Evolutionary conservation across 331 rosid species (phyloP), one percentile per base, ranked within the genome.

Genomic region (Quercus lobata): DNA sequence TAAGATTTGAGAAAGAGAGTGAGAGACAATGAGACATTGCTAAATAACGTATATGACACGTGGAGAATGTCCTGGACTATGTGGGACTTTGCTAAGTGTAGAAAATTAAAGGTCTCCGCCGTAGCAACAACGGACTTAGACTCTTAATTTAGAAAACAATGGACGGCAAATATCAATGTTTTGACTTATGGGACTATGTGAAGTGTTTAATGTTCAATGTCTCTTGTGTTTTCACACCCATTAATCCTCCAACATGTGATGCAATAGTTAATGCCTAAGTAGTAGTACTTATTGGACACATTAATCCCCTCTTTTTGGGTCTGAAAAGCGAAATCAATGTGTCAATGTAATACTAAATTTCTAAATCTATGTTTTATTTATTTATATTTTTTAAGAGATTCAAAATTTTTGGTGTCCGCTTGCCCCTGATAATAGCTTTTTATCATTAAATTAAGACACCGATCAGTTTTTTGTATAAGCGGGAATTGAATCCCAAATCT

Each of bases 101-200:
- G n/a, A 1, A 73, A 41, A 41, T 41, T 41, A 41, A 71, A 71
- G 82, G 83, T 78, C 84, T 76, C 61, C 84, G 93, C 92, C 98
- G 98, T 94, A 79, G 80, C 88, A 78, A 87, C 88, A 79, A 92
- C 96, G 97, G 90, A 91, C 76, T 78, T 87, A 75, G 88, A 88
- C 69, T 81, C 17, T 49, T 82, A 75, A 84, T 83, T 41, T 18
- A 57, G 58, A 15, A 8, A 24, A 30, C 35, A 73, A 27, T 57
- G 73, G 78, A 57, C 70, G 85, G 22, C 87, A 75, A 80, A 71
- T 71, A 83, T 83, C 83, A 82, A 82, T 81, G 84, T 72, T 85
- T 88, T 83, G 89, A 85, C 89, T 85, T 76, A 34, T 63, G 83
- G 86, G 85, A 77, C 86, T 79, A 46, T 78, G 86, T 84, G 89